Evolutionary conservation across 169 alveolate genomes (phyloP).

Genomic region (Amoebophrya sp.): DNA sequence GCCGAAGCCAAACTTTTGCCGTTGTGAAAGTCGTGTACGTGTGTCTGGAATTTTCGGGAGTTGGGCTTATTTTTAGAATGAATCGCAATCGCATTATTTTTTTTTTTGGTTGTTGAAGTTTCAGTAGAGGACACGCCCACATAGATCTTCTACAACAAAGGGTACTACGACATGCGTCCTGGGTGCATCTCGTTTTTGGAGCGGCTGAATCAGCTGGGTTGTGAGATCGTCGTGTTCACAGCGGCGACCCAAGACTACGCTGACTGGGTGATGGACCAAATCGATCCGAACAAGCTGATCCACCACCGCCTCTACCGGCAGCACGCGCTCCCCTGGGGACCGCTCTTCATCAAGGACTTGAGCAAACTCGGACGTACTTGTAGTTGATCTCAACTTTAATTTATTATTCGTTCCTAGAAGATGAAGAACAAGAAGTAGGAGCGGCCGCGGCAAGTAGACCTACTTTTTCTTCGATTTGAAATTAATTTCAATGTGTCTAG

Average conservation of each 20-base stretch:
- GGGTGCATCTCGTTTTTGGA: conserved; percentile 47
- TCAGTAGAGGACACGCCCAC: no score
- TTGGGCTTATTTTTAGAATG: neutral
- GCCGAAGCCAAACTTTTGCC: neutral
- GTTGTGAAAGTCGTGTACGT: no score
- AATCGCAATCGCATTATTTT: neutral
- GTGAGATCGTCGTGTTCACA: conserved; percentile 65
- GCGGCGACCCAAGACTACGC: conserved; percentile 74
- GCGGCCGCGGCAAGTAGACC: no score
- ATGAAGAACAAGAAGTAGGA: no score
- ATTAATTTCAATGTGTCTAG: no score
- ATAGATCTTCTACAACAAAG: no score
- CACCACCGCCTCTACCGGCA: conserved; percentile 63
- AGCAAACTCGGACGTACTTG: conserved; percentile 53
- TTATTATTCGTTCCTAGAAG: no score
- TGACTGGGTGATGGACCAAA: conserved; percentile 57
- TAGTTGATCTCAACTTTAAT: no score
- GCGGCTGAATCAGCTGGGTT: conserved; percentile 42
- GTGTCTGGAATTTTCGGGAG: no score
- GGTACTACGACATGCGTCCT: conserved; percentile 58
- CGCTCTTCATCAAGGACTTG: conserved; percentile 52
- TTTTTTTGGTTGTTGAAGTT: neutral
- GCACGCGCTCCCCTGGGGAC: conserved; percentile 50
- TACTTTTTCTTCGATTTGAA: no score
- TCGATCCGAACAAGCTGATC: conserved; percentile 47